phyloP scores from a whole-genome alignment of 1,139 yeast species.

The Taphrina populina region DNA sequence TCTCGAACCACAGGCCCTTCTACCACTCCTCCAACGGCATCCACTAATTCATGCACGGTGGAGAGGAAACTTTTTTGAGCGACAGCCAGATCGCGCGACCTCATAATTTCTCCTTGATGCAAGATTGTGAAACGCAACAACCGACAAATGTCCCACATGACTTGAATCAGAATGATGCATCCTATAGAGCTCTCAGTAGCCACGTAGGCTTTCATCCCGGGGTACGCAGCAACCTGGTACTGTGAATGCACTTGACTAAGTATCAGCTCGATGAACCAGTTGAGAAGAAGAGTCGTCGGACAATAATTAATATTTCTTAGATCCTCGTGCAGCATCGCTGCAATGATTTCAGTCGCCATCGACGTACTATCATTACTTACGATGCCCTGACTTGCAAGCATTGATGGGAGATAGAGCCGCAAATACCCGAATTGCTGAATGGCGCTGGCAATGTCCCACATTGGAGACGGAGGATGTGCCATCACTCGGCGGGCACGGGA shows the following conservation, averaged over 20 bases:
- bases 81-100: conserved; percentile 2
- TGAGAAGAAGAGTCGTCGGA: conserved; percentile 15
- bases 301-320: conserved; percentile 1
- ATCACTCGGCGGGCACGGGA: conserved; percentile 5
- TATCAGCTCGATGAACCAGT: conserved; percentile 15
- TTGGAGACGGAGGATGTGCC: neutral
- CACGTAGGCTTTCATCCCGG: neutral
- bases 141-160: conserved; percentile 13
- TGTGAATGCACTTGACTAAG: conserved; percentile 16
- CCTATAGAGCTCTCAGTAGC: conserved; percentile 11
- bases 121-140: conserved; percentile 15
- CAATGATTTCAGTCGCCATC: conserved; percentile 4
- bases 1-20: neutral
- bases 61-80: conserved; percentile 11
- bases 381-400: conserved; percentile 16
- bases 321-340: conserved; percentile 9
- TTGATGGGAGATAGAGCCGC: conserved; percentile 9
- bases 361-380: conserved; percentile 4
- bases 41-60: conserved; percentile 4
- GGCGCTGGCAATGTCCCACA: conserved; percentile 21
- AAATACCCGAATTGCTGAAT: conserved; percentile 14
- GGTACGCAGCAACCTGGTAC: neutral
- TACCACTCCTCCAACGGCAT: conserved; percentile 2
- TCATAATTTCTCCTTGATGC: neutral
- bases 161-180: conserved; percentile 6